Base-by-base conservation (phyloP, 495 filamentous ascomycete species). In the Penicillium fimorum region DNA sequence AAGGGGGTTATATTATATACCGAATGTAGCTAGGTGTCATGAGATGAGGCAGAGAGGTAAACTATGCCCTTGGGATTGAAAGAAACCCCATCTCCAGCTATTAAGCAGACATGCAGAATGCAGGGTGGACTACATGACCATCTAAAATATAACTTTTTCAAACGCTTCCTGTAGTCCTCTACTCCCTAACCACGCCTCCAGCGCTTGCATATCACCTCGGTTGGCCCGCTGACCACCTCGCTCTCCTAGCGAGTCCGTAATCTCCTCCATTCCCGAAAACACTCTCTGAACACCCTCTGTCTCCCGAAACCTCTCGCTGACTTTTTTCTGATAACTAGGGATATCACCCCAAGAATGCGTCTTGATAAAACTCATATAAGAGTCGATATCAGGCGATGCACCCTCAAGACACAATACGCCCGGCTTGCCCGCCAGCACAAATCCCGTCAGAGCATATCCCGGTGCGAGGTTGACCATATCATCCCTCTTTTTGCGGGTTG, bases 311-410 rank as follows among this genome's bases (percentile, higher is more conserved):
- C 71, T 57, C 56, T 76, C 73, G 47, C 71, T 74, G 22, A 76
- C 71, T 40, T 76, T 76, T 50, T 76, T 76, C 58, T 76, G 73
- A 42, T 76, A 66, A 44, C 71, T 73, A 0, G 73, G 73, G 8
- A 76, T 76, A 62, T 76, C 73, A 2, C 73, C 73, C 73, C 73
- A 76, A 24, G 73, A 76, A 60, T 76, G 65, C 5, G 73, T 76
- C 55, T 76, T 76, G 47, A 76, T 74, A 32, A 71, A 76, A 24
- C 63, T 70, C 73, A 76, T 76, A 43, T 76, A 76, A 15, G 67
- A 62, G 52, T 76, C 73, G 17, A 76, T 65, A 52, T 73, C 60
- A 30, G 35, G 1, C 24, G 71, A 71, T 5, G 10, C 29, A 3
- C 73, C 73, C 58, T 76, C 73, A 1, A 76, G 63, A 55, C 73